These are phyloP conservation scores for Mortierella sp. DNA, from an alignment of 371 early-diverging fungal species.

Conservation along the genomic window DNA sequence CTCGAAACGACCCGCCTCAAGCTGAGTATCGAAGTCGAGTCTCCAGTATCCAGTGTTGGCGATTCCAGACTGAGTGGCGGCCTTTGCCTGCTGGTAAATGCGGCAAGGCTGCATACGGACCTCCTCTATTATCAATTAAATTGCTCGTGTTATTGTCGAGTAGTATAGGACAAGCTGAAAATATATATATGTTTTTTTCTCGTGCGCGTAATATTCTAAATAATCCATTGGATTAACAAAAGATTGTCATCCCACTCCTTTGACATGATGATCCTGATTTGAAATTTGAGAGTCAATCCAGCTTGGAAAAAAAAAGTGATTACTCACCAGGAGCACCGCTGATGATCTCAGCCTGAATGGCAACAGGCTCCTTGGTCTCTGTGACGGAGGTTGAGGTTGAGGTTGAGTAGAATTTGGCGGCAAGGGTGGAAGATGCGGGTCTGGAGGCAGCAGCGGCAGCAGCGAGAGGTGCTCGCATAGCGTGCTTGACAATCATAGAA, in stretches of 20 bases:
- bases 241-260: background rate
- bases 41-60: slow-evolving; percentile 86
- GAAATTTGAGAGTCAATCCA: background rate
- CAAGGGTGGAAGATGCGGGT: slow-evolving; percentile 12
- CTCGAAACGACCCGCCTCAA: slow-evolving; percentile 86
- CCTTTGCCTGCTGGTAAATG: slow-evolving; percentile 87
- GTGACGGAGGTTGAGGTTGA: slow-evolving; percentile 41
- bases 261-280: background rate
- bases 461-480: slow-evolving; percentile 27
- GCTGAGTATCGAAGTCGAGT: slow-evolving; percentile 89
- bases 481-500: slow-evolving; percentile 34
- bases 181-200: background rate
- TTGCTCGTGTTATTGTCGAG: too few relatives aligned
- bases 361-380: slow-evolving; percentile 32
- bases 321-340: slow-evolving; percentile 53
- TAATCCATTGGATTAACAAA: background rate
- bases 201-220: background rate
- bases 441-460: slow-evolving; percentile 17
- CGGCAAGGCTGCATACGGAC: slow-evolving; percentile 80
- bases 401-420: slow-evolving; percentile 19
- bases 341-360: slow-evolving; percentile 54
- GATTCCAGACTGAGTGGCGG: slow-evolving; percentile 89
- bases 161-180: background rate
- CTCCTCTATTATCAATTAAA: slow-evolving; percentile 55
- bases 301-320: background rate